phyloP scores from a whole-genome alignment of 352 stramenopile species.

The Globisporangium polare region DNA sequence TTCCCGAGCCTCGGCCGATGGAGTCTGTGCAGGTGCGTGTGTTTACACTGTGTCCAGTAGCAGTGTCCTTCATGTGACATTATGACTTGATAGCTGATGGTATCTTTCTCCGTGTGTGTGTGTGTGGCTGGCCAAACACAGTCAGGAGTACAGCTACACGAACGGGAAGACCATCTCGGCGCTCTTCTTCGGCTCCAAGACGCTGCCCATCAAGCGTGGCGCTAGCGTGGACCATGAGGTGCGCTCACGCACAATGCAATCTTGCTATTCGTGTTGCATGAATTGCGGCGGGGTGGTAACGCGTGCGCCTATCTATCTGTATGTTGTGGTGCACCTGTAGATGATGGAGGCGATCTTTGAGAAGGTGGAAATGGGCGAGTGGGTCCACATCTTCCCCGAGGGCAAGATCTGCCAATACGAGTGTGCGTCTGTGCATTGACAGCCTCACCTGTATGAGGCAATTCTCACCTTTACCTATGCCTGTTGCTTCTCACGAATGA shows the following conservation, averaged over 20 bases:
- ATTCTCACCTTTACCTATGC: not conserved
- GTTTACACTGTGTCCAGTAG: constrained; percentile 2
- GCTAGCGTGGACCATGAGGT: constrained; percentile 68
- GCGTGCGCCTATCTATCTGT: not conserved
- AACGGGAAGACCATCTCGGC: constrained; percentile 47
- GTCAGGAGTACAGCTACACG: constrained; percentile 83
- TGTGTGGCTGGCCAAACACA: constrained; percentile 15
- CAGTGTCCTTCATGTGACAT: not conserved
- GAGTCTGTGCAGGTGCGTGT: constrained; percentile 63
- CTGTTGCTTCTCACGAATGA: constrained; percentile 1
- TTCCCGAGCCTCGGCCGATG: constrained; percentile 51
- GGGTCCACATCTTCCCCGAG: constrained; percentile 89
- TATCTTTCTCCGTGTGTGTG: not conserved
- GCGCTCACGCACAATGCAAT: not conserved
- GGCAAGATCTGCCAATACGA: constrained; percentile 76
- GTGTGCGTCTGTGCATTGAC: constrained; percentile 22
- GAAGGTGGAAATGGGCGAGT: constrained; percentile 70
- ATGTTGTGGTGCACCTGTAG: constrained; percentile 16
- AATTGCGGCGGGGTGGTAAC: not conserved
- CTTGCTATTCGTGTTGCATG: not conserved
- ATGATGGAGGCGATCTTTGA: constrained; percentile 80
- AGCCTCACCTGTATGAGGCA: not conserved
- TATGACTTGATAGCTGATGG: not conserved
- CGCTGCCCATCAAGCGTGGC: constrained; percentile 68
- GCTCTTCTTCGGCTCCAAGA: constrained; percentile 71